Evolutionary conservation across 2,329 filamentous ascomycete species (phyloP), one percentile per base, ranked within the genome.

Genomic region (Fusarium palustre): DNA sequence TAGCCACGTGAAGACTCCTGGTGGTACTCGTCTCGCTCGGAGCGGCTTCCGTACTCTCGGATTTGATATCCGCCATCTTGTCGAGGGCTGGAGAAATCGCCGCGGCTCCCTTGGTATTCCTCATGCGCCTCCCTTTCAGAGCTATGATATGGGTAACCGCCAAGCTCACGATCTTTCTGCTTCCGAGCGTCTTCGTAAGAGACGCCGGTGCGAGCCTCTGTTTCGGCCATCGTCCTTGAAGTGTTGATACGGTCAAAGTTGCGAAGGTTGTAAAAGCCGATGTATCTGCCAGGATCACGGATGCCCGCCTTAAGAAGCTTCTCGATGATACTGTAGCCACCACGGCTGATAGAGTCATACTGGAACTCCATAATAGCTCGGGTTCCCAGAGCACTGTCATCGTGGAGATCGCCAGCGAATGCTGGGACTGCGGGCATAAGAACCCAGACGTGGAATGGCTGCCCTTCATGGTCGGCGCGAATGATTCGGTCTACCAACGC

Each of bases 361-460:
- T 96, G 92, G 78, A 91, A 95, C 76, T 96, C 92, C 91, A 96
- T 94, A 74, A 97, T 95, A 7, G 92, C 93, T 36, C 93, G 85
- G 0, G 92, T 96, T 24, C 91, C 91, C 2, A 95, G 83, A 11
- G 91, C 89, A 24, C 87, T 90, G 54, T 94, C 90, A 0, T 85
- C 85, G 73, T 91, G 87, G 49, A 97, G 83, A 72, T 96, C 92
- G 7, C 93, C 93, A 3, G 93, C 91, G 75, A 97, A 97, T 3
- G 89, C 93, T 10, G 92, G 93, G 1, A 97, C 90, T 2, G 92
- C 87, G 1, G 92, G 92, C 79, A 96, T 96, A 61, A 91, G 81
- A 22, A 96, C 86, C 69, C 94, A 89, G 70, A 95, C 86, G 68
- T 91, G 90, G 81, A 92, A 97, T 59, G 86, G 83, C 70, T 93